phyloP scores from a whole-genome alignment of 108 stramenopile genomes.

The Seminavis robusta region DNA sequence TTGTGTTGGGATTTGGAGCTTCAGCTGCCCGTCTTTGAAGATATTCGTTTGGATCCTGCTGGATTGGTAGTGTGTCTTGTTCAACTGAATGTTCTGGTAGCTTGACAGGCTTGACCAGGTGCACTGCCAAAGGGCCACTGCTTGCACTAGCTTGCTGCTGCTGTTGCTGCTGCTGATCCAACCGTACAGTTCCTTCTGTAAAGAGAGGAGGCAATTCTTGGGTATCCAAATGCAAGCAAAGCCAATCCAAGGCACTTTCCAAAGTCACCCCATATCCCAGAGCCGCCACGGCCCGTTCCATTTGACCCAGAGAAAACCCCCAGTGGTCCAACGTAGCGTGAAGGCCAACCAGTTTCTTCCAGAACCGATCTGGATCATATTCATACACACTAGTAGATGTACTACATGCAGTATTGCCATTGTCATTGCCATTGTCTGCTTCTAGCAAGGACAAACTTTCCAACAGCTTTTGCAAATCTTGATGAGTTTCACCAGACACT shows the following conservation, averaged over 20 bases:
- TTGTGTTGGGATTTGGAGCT: too few relatives aligned
- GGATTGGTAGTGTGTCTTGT: constrained; percentile 2
- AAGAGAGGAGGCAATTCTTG: constrained; percentile 55
- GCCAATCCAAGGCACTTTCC: constrained; percentile 61
- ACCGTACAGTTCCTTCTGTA: constrained; percentile 23
- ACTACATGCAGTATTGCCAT: not conserved
- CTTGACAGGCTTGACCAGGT: not conserved
- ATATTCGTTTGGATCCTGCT: too few relatives aligned
- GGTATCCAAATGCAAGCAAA: constrained; percentile 53
- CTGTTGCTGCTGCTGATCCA: not conserved
- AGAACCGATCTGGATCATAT: not conserved
- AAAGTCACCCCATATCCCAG: constrained; percentile 44
- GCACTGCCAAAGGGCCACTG: not conserved
- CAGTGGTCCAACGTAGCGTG: not conserved
- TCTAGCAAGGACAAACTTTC: not conserved
- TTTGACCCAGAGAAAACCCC: constrained; percentile 8
- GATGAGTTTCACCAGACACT: not conserved
- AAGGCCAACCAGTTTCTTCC: not conserved
- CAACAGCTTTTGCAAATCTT: too few relatives aligned
- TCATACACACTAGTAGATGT: not conserved
- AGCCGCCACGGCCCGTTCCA: constrained; percentile 25
- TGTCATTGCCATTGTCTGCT: not conserved
- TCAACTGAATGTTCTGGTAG: not conserved
- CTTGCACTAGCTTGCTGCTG: not conserved
- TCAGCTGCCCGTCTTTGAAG: not conserved